A percentile compares a stretch with the other conserved stretches of the same genome.
Evolutionary conservation across 345 rosid species (phyloP).

Genomic region (Toxicodendron radicans): DNA sequence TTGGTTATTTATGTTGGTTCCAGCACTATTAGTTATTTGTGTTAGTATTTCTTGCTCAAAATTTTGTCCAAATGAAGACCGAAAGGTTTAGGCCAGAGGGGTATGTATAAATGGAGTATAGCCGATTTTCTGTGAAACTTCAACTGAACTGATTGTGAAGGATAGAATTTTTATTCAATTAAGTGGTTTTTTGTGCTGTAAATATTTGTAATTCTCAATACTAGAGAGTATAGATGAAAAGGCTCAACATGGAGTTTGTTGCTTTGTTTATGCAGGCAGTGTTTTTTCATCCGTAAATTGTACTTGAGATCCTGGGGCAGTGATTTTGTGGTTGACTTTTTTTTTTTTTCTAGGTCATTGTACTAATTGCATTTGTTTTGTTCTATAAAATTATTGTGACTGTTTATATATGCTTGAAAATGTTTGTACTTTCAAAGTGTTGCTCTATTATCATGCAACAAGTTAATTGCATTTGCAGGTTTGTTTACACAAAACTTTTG

Average conservation of each 20-base stretch:
- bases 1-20: conserved; percentile 7
- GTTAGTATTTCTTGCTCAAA: background rate
- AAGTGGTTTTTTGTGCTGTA: background rate
- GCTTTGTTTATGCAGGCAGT: background rate
- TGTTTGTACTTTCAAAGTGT: background rate
- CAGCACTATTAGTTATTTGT: background rate
- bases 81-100: too few relatives aligned
- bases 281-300: background rate
- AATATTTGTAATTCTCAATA: background rate
- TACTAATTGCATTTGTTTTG: background rate
- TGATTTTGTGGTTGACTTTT: background rate
- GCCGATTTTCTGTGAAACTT: background rate
- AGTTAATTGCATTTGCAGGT: conserved; percentile 49
- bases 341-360: background rate
- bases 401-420: background rate
- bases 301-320: background rate
- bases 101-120: too few relatives aligned
- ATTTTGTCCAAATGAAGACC: background rate
- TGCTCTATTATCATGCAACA: background rate
- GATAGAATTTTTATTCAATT: background rate
- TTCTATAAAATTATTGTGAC: background rate
- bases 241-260: background rate
- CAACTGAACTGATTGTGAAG: background rate
- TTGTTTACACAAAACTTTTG: conserved; percentile 90
- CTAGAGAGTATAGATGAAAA: background rate